Percentiles rank a stretch among this genome's conserved stretches.
phyloP scores from a whole-genome alignment of 208 protist genomes.

The Acanthamoeba castellanii region DNA sequence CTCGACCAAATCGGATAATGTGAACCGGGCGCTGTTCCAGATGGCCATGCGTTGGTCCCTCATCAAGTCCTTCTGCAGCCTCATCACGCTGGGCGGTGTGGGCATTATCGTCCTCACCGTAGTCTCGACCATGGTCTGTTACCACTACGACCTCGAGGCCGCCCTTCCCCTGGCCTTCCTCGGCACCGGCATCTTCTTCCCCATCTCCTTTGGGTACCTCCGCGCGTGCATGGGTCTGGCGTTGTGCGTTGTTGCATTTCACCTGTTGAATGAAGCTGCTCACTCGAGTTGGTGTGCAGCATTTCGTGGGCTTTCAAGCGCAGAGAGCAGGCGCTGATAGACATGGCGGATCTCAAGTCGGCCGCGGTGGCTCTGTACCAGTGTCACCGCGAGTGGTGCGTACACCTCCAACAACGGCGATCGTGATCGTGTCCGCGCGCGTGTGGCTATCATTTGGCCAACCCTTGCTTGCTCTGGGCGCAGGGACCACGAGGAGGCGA shows the following conservation, averaged over 20 bases:
- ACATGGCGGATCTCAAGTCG: conserved; percentile 42
- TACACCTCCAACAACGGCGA: not conserved
- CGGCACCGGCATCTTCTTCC: conserved; percentile 26
- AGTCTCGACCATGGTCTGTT: not conserved
- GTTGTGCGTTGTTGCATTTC: not conserved
- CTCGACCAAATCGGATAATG: not conserved
- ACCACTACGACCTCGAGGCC: conserved; percentile 38
- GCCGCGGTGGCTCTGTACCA: conserved; percentile 41
- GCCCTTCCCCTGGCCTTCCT: conserved; percentile 34
- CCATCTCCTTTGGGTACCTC: conserved; percentile 54
- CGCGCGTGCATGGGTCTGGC: not conserved
- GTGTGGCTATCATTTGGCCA: no score
- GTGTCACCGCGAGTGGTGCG: conserved; percentile 41
- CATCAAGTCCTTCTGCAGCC: conserved; percentile 35
- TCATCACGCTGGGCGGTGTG: conserved; percentile 13
- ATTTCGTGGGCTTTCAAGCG: conserved; percentile 43
- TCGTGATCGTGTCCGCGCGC: not conserved
- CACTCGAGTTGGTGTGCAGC: not conserved
- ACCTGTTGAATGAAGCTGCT: not conserved
- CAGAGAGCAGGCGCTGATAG: conserved; percentile 17
- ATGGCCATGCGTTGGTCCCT: conserved; percentile 20
- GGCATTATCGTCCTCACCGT: conserved; percentile 5
- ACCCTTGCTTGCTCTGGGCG: no score
- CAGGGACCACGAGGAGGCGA: conserved; percentile 18
- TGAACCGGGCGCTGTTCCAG: not conserved